phyloP scores from a whole-genome alignment of 768 basidiomycete species.

The Mycena belliarum region DNA sequence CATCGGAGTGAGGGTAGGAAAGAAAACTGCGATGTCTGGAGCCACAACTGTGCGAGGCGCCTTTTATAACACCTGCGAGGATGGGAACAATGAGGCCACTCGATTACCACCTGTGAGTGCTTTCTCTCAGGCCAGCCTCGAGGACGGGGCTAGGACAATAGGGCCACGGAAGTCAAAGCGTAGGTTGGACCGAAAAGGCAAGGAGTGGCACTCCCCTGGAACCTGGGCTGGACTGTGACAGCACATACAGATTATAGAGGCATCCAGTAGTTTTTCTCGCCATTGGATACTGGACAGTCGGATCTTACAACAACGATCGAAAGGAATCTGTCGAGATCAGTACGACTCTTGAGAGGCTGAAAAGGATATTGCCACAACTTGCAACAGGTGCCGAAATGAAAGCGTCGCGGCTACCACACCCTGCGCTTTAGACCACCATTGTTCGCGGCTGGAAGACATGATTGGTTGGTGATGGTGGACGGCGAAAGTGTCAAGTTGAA shows the following conservation, averaged over 20 bases:
- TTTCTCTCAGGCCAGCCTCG: constrained; percentile 23
- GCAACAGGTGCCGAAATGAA: constrained; percentile 10
- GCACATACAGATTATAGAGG: no score
- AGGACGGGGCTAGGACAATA: constrained; percentile 23
- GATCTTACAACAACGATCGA: no score
- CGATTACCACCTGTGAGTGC: constrained; percentile 5
- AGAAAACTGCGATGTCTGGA: neutral
- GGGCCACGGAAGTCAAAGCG: constrained; percentile 17
- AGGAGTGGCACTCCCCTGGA: neutral
- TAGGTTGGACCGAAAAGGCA: neutral
- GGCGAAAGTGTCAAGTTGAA: no score
- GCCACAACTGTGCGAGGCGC: neutral
- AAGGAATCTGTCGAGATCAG: constrained; percentile 1
- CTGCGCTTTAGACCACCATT: neutral
- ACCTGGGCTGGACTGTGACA: neutral
- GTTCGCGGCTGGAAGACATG: neutral
- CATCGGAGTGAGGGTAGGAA: constrained; percentile 5
- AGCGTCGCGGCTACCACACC: constrained; percentile 3
- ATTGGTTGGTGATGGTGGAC: no score
- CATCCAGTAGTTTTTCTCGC: no score
- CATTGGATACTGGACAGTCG: no score
- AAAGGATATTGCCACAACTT: constrained; percentile 15
- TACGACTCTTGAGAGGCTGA: no score
- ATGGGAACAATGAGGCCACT: constrained; percentile 22
- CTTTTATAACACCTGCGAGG: constrained; percentile 11